Base-by-base conservation (phyloP, 2,329 filamentous ascomycete genomes). In the Arthrobotrys sinensis region DNA sequence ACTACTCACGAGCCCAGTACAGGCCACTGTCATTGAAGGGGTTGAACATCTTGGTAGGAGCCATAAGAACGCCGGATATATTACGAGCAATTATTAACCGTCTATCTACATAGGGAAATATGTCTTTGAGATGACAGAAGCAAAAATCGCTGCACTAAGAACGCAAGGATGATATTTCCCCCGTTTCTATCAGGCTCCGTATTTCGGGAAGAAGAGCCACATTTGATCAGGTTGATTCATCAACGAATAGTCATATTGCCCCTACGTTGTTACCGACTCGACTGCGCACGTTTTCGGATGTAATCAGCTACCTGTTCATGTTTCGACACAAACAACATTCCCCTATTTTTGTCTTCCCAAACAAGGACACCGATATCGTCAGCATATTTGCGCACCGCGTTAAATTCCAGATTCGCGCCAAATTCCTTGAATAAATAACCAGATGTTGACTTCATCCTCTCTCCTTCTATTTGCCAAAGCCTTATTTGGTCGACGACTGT, bases 401-500 rank as follows among this genome's bases (percentile, higher is more conserved):
- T 86, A 83, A 93, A 96, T 83, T 94, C 92, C 70, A 88, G 88
- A 64, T 87, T 86, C 36, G 88, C 90, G 50, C 90, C 89, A 83
- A 98, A 97, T 80, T 98, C 95, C 82, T 92, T 91, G 86, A 99
- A 97, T 32, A 98, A 84, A 83, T 93, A 98, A 0, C 96, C 96
- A 0, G 88, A 86, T 4, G 90, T 93, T 0, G 92, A 90, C 84
- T 92, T 92, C 89, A 99, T 96, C 63, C 96, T 89, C 86, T 99
- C 96, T 80, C 95, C 94, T 85, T 99, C 96, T 65, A 98, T 90
- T 86, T 99, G 95, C 96, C 96, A 99, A 19, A 99, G 89, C 1
- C 94, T 89, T 82, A 99, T 97, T 86, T 99, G 96, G 85, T 99
- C 96, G 80, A 97, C 93, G 14, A 99, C 96, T 0, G 96, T 98